A percentile compares a stretch with the other conserved stretches of the same genome.
Conservation (phyloP, 768 basidiomycete genomes). For the Cyclocybe cylindracea region DNA sequence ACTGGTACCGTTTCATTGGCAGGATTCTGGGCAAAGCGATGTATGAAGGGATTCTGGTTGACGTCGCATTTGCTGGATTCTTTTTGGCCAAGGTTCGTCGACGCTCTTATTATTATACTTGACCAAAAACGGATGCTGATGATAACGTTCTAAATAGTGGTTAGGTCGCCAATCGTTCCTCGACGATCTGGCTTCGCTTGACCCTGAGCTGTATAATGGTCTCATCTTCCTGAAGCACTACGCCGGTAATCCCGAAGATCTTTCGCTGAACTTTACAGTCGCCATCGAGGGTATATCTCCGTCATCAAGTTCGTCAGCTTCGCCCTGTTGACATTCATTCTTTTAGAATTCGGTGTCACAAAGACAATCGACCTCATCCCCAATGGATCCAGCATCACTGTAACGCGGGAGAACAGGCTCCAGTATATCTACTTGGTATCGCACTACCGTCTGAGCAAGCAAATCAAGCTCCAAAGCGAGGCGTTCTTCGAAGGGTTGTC, state of each 20-base stretch:
- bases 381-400: constrained; percentile 78
- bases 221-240: constrained; percentile 94
- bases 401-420: constrained; percentile 87
- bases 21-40: constrained; percentile 94
- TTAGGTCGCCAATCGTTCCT: constrained; percentile 89
- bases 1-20: constrained; percentile 94
- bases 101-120: too few relatives aligned
- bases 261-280: constrained; percentile 88
- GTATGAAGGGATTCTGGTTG: constrained; percentile 94
- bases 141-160: constrained; percentile 54
- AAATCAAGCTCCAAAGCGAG: constrained; percentile 82
- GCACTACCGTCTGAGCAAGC: constrained; percentile 84
- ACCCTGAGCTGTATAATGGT: constrained; percentile 93
- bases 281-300: constrained; percentile 71
- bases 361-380: constrained; percentile 77
- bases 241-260: constrained; percentile 82
- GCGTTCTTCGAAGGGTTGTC: constrained; percentile 92
- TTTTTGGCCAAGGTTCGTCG: constrained; percentile 79
- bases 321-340: neutral
- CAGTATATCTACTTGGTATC: constrained; percentile 90
- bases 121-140: too few relatives aligned
- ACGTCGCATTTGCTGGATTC: constrained; percentile 94
- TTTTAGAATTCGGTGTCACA: constrained; percentile 78
- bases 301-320: neutral
- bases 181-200: constrained; percentile 90